Percentiles rank a stretch among this genome's conserved stretches.
These are phyloP conservation scores for Gossypium aridum DNA, from an alignment of 441 rosid genomes.

Conservation along the genomic window DNA sequence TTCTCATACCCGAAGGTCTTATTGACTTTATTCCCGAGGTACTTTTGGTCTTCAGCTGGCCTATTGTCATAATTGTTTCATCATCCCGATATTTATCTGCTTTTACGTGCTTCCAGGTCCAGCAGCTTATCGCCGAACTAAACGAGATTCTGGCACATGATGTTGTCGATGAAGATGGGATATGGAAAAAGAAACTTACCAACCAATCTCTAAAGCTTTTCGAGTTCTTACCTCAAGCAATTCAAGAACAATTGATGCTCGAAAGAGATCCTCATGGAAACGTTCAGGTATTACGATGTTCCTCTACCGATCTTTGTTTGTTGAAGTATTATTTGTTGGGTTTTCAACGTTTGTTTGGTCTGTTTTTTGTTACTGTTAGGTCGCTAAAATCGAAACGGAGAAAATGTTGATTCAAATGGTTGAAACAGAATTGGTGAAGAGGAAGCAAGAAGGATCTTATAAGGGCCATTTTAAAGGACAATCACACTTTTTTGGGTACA, in stretches of 20 bases:
- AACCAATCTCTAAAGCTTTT: slow-evolving; percentile 71
- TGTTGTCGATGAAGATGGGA: slow-evolving; percentile 70
- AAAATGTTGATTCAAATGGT: slow-evolving; percentile 99
- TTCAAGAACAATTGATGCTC: slow-evolving; percentile 95
- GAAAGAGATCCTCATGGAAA: slow-evolving; percentile 99
- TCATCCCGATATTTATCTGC: neutral
- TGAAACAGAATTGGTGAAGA: slow-evolving; percentile 90
- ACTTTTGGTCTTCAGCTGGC: slow-evolving; percentile 6
- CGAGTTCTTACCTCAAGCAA: slow-evolving; percentile 78
- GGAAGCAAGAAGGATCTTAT: slow-evolving; percentile 74
- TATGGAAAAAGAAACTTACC: slow-evolving; percentile 87
- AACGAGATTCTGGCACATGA: slow-evolving; percentile 93
- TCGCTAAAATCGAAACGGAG: slow-evolving; percentile 97
- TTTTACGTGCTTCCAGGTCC: slow-evolving; percentile 53
- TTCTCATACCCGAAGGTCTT: slow-evolving; percentile 95
- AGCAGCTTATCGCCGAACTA: slow-evolving; percentile 80
- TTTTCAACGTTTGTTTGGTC: slow-evolving; percentile 2
- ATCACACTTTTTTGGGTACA: slow-evolving; percentile 89
- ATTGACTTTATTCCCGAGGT: slow-evolving; percentile 99
- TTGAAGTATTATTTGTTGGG: neutral
- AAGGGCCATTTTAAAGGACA: slow-evolving; percentile 73
- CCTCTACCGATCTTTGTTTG: slow-evolving; percentile 2
- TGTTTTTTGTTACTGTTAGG: slow-evolving; percentile 33
- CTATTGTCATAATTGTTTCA: neutral
- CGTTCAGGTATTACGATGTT: slow-evolving; percentile 69